Evolutionary conservation across 768 basidiomycete species (phyloP).

Genomic region (Mycena rosella): DNA sequence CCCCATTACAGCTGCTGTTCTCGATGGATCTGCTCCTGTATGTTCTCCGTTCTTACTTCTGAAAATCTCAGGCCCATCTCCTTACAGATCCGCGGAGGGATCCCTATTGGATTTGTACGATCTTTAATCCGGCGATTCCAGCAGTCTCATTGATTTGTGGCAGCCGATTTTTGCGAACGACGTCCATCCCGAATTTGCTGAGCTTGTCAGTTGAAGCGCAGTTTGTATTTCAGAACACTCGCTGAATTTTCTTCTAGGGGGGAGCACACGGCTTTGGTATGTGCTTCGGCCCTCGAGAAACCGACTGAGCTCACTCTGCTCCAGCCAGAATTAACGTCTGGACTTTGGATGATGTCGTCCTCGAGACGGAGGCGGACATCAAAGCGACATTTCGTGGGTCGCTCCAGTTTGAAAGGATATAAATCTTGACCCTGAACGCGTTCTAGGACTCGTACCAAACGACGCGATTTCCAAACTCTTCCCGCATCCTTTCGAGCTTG

Average conservation of each 20-base stretch:
- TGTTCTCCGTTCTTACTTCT: neutral
- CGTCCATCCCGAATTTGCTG: neutral
- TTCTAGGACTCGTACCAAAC: neutral
- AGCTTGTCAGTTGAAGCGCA: slow-evolving; percentile 3
- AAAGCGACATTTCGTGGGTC: slow-evolving; percentile 4
- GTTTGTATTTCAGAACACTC: neutral
- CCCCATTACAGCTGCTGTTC: neutral
- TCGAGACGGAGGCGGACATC: neutral
- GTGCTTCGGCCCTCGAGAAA: neutral
- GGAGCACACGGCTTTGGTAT: slow-evolving; percentile 2
- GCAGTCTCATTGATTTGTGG: neutral
- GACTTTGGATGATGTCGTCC: neutral
- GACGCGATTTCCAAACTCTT: slow-evolving; percentile 5
- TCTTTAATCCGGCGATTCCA: neutral
- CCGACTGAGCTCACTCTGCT: neutral
- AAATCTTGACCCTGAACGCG: neutral
- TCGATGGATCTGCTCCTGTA: slow-evolving; percentile 2
- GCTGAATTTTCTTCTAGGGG: neutral
- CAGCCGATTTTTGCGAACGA: slow-evolving; percentile 10
- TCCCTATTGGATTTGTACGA: slow-evolving; percentile 7
- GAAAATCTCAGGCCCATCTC: neutral
- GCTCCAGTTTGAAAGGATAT: neutral
- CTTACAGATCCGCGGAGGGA: slow-evolving; percentile 1
- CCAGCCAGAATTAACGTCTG: slow-evolving; percentile 5
- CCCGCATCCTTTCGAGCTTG: slow-evolving; percentile 3